A percentile compares a stretch with the other conserved stretches of the same genome.
phyloP scores from a whole-genome alignment of 495 filamentous ascomycete genomes.

The Tetracladium setigerum region DNA sequence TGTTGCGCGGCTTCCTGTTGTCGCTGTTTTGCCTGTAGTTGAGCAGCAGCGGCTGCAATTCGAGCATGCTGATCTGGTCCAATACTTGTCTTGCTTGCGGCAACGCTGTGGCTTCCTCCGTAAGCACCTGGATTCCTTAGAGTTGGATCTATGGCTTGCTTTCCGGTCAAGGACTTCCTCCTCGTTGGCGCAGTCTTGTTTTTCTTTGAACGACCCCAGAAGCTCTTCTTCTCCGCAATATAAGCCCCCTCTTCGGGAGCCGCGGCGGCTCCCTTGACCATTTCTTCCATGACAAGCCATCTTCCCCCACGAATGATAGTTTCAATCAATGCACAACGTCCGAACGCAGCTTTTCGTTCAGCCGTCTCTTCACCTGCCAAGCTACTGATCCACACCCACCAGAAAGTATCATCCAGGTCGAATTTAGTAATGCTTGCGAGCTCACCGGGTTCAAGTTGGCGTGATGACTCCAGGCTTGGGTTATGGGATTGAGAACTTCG shows the following conservation, averaged over 20 bases:
- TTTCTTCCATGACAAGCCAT: constrained; percentile 94
- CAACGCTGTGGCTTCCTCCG: constrained; percentile 31
- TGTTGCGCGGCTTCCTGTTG: constrained; percentile 43
- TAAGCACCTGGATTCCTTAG: constrained; percentile 1
- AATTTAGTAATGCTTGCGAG: constrained; percentile 82
- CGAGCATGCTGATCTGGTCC: constrained; percentile 86
- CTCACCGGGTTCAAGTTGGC: constrained; percentile 79
- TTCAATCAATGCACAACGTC: constrained; percentile 86
- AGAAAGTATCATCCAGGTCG: constrained; percentile 91
- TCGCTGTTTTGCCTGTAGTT: constrained; percentile 62
- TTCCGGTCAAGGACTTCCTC: constrained; percentile 49
- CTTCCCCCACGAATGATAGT: constrained; percentile 72
- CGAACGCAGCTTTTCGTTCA: constrained; percentile 84
- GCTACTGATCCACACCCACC: constrained; percentile 99
- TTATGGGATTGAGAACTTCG: constrained; percentile 86
- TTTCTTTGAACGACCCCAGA: constrained; percentile 78
- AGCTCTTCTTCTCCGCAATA: constrained; percentile 87
- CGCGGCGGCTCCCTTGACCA: constrained; percentile 86
- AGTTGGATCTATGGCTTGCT: constrained; percentile 30
- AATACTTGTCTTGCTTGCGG: constrained; percentile 79
- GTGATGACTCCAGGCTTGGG: constrained; percentile 54
- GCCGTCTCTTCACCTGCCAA: constrained; percentile 82
- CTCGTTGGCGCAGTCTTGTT: constrained; percentile 50
- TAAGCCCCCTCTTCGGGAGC: constrained; percentile 79
- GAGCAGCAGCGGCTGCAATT: constrained; percentile 82